Base-by-base conservation (phyloP, 208 protist species). In the Porcisia deanei region DNA sequence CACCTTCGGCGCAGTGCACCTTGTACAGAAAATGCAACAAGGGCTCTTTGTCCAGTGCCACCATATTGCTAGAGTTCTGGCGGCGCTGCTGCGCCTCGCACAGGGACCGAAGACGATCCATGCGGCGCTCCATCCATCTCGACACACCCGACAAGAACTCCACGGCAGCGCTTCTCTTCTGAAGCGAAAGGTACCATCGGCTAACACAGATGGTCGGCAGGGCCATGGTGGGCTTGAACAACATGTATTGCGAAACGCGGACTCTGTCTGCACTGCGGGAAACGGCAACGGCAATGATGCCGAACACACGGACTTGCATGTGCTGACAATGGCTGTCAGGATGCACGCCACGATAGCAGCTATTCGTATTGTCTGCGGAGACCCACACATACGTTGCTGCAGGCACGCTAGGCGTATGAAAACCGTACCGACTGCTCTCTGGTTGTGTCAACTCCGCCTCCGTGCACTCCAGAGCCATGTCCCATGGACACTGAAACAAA, bases 261-360 rank as follows among this genome's bases (percentile, higher is more conserved):
- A 86, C 43, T 5, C 47, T 45, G 1, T n/a, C 30, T 2, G 85
- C 81, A 10, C 72, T 75, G 25, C 61, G 67, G 5, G 85, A 82
- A 4, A 89, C 59, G 63, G 85, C 85, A 4, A 85, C 80, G 12
- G 83, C 86, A 30, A 71, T 61, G 25, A 82, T 22, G 49, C 83
- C 86, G 58, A 82, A 85, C 53, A 81, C 53, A 1, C 71, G 75
- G 52, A 70, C 69, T 34, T 30, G 22, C 47, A 77, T 67, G 4
- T 71, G 73, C 4, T 71, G 76, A 59, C 80, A 77, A 9, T 52
- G 43, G 7, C 75, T 61, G 30, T 77, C 57, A 12, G 77, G 77
- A 61, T 80, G 47, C 14, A 34, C 22, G 58, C 49, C 72, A 20
- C 45, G 43, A 37, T 69, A 49, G 14, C 41, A 37, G 55, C 34